These are phyloP conservation scores for Pestalotiopsis sp. DNA, from an alignment of 2,329 filamentous ascomycete genomes.

Conservation along the genomic window DNA sequence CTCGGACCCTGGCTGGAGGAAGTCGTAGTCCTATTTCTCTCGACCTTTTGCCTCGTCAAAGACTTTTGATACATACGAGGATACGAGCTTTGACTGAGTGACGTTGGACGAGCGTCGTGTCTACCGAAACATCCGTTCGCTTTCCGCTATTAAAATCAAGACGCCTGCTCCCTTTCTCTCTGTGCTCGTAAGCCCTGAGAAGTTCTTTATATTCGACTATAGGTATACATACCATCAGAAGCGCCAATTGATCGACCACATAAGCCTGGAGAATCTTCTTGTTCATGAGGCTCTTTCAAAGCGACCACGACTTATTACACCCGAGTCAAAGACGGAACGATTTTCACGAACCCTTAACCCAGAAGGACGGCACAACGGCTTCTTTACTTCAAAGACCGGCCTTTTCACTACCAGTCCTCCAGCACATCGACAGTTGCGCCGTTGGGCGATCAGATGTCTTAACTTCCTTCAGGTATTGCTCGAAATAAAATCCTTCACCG, in stretches of 20 bases:
- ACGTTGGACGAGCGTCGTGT: constrained; percentile 4
- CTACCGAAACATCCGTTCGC: constrained; percentile 6
- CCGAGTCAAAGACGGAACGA: neutral
- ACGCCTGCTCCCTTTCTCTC: neutral
- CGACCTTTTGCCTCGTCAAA: neutral
- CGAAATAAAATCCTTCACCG: neutral
- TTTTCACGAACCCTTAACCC: neutral
- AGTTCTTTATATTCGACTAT: neutral
- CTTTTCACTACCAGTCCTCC: neutral
- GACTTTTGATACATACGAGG: neutral
- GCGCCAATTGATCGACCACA: neutral
- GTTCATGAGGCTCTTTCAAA: neutral
- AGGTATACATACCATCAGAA: neutral
- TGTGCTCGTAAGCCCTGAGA: neutral
- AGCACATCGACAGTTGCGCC: neutral
- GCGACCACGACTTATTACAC: neutral
- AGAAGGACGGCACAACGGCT: neutral
- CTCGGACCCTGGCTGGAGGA: neutral
- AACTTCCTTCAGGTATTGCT: neutral
- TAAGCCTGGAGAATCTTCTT: neutral
- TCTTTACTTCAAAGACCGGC: neutral
- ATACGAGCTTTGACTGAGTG: neutral
- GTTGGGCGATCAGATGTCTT: neutral
- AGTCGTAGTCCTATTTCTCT: neutral
- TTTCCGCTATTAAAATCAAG: neutral